A percentile compares a stretch with the other conserved stretches of the same genome.
phyloP scores from a whole-genome alignment of 768 basidiomycete species.

The Tricholoma furcatifolium region DNA sequence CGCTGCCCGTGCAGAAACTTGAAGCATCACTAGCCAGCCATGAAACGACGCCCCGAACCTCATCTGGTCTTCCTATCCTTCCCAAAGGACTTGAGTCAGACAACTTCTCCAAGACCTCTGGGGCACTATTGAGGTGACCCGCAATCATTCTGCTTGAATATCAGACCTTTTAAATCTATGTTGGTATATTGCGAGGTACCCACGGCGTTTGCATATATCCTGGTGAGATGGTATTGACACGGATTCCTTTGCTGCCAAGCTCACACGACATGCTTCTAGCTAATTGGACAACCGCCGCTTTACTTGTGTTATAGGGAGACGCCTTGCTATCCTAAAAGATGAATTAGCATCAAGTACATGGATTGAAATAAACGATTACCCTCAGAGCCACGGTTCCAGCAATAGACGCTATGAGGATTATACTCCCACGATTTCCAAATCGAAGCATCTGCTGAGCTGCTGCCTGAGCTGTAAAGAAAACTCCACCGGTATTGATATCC shows the following conservation, averaged over 20 bases:
- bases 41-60: conserved; percentile 63
- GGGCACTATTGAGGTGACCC: conserved; percentile 58
- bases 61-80: conserved; percentile 67
- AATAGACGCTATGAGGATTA: conserved; percentile 66
- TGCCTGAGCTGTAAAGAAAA: conserved; percentile 61
- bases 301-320: conserved; percentile 74
- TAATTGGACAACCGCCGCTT: conserved; percentile 77
- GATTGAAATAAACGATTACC: not conserved
- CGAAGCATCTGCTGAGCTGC: conserved; percentile 60
- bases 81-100: conserved; percentile 63
- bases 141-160: conserved; percentile 61
- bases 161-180: too few relatives aligned
- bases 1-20: conserved; percentile 77
- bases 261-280: conserved; percentile 79
- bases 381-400: conserved; percentile 39
- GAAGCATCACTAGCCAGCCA: conserved; percentile 77
- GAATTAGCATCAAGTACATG: not conserved
- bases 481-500: conserved; percentile 65
- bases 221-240: conserved; percentile 76
- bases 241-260: conserved; percentile 58
- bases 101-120: conserved; percentile 61
- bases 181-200: conserved; percentile 10
- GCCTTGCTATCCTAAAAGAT: conserved; percentile 43
- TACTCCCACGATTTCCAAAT: conserved; percentile 52
- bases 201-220: conserved; percentile 71